Conservation (phyloP, 495 filamentous ascomycete species). For the Pyronema omphalodes region DNA sequence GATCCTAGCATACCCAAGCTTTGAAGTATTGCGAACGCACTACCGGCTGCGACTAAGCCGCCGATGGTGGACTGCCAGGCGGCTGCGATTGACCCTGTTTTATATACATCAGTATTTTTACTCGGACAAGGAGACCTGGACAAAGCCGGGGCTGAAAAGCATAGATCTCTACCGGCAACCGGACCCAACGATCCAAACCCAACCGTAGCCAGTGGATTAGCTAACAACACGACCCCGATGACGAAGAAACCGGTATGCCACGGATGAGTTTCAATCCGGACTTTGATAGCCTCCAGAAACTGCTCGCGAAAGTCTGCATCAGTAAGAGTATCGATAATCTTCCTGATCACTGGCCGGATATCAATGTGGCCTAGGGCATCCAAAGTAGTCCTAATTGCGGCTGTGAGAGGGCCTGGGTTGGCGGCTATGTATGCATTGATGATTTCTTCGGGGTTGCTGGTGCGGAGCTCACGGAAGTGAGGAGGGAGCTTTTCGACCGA, state of each 20-base stretch:
- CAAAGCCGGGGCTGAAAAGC: not conserved
- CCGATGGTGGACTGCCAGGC: slow-evolving; percentile 1
- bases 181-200: not conserved
- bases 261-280: not conserved
- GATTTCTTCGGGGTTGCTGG: not conserved
- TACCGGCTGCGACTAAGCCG: not conserved
- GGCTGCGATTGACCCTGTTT: not conserved
- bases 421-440: not conserved
- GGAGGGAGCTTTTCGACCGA: too few relatives aligned
- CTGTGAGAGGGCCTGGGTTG: not conserved
- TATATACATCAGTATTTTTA: not conserved
- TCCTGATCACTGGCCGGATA: not conserved
- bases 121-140: not conserved
- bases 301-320: not conserved
- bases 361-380: not conserved
- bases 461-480: too few relatives aligned
- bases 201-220: not conserved
- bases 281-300: not conserved
- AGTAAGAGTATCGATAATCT: not conserved
- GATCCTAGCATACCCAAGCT: not conserved
- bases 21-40: slow-evolving; percentile 3
- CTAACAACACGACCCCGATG: not conserved
- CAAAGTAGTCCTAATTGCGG: not conserved
- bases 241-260: not conserved
- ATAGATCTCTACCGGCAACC: not conserved